Evolutionary conservation across 805 yeast species (phyloP).

Genomic region (Candida fluviatilis): DNA sequence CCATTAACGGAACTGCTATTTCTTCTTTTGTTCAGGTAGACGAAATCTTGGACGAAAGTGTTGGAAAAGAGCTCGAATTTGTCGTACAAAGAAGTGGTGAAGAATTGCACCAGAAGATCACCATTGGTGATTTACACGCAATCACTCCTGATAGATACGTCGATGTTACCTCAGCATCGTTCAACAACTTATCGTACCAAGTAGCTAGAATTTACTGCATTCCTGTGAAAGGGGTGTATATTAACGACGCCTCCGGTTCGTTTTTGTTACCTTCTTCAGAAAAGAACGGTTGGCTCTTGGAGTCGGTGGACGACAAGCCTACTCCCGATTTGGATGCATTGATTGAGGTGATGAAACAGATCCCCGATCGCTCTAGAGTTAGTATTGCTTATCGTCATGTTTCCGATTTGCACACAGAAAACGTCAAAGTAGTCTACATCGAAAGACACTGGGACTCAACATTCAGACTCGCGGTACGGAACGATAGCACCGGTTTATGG

Average conservation of each 20-base stretch:
- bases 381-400: slow-evolving; percentile 71
- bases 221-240: slow-evolving; percentile 80
- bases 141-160: slow-evolving; percentile 82
- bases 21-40: slow-evolving; percentile 78
- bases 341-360: slow-evolving; percentile 67
- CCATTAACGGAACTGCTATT: slow-evolving; percentile 62
- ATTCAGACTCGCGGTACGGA: slow-evolving; percentile 63
- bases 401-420: slow-evolving; percentile 73
- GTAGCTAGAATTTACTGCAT: slow-evolving; percentile 80
- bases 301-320: slow-evolving; percentile 68
- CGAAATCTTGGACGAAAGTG: slow-evolving; percentile 68
- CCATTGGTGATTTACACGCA: slow-evolving; percentile 70
- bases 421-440: slow-evolving; percentile 60
- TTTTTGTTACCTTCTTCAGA: slow-evolving; percentile 59
- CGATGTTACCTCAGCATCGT: slow-evolving; percentile 81
- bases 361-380: slow-evolving; percentile 75
- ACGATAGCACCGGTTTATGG: slow-evolving; percentile 55
- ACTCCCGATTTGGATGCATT: slow-evolving; percentile 74
- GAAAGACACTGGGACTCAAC: slow-evolving; percentile 84
- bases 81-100: slow-evolving; percentile 73
- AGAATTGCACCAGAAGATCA: slow-evolving; percentile 45
- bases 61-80: slow-evolving; percentile 55
- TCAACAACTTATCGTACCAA: slow-evolving; percentile 83
- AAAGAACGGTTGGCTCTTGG: slow-evolving; percentile 75
- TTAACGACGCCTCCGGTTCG: slow-evolving; percentile 74